Conservation (phyloP, 495 filamentous ascomycete genomes). For the Cudoniella acicularis region DNA sequence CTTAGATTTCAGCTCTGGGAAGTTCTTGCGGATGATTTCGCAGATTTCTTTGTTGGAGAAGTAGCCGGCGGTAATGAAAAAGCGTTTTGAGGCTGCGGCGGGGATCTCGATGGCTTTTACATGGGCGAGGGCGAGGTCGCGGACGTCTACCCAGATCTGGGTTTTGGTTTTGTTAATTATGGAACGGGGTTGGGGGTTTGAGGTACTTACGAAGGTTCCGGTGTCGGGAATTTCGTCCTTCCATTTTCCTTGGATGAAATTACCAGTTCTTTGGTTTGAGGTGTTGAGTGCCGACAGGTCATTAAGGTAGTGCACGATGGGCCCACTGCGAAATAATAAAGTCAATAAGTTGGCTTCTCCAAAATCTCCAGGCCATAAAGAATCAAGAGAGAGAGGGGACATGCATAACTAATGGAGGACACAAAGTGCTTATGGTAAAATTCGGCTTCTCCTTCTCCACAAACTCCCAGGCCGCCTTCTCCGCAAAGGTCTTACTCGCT, state of each 20-base stretch:
- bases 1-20: constrained; percentile 49
- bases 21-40: constrained; percentile 53
- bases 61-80: constrained; percentile 60
- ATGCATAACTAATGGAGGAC: constrained; percentile 54
- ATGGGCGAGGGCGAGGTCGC: constrained; percentile 68
- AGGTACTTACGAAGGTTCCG: constrained; percentile 53
- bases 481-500: constrained; percentile 44
- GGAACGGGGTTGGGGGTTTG: constrained; percentile 61
- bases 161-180: constrained; percentile 67
- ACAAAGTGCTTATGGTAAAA: constrained; percentile 70
- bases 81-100: constrained; percentile 65
- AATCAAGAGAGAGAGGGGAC: constrained; percentile 50
- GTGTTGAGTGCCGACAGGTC: constrained; percentile 63
- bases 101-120: constrained; percentile 62
- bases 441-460: constrained; percentile 71
- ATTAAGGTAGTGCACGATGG: constrained; percentile 58
- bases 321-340: no score
- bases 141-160: constrained; percentile 65
- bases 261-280: constrained; percentile 53
- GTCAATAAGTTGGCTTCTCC: no score
- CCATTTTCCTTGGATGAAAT: constrained; percentile 52
- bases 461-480: constrained; percentile 78
- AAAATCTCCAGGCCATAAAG: no score
- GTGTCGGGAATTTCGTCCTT: constrained; percentile 58
- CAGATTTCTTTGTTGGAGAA: constrained; percentile 61